Percentiles rank a stretch among this genome's conserved stretches.
Conservation (phyloP, 257 asterid species). For the Pogostemon cablin region DNA sequence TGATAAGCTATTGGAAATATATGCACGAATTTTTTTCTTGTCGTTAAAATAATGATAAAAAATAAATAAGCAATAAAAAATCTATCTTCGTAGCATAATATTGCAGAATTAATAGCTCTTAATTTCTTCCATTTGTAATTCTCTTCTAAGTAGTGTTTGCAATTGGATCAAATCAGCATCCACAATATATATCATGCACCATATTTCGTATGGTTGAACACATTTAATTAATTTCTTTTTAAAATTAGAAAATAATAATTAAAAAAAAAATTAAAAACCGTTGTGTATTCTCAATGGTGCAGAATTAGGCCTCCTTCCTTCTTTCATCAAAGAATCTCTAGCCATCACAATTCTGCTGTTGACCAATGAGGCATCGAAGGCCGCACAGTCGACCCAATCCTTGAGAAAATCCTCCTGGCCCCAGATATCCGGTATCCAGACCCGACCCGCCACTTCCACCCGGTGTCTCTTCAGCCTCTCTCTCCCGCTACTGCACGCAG, state of each 20-base stretch:
- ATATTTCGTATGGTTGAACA: too few relatives aligned
- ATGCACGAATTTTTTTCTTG: too few relatives aligned
- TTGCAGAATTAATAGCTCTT: too few relatives aligned
- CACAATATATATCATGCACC: too few relatives aligned
- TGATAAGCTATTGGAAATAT: too few relatives aligned
- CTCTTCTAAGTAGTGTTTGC: background rate
- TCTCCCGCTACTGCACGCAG: conserved; percentile 40
- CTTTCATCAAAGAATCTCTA: conserved; percentile 62
- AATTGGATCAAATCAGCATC: background rate
- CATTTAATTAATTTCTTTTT: background rate
- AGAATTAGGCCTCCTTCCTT: conserved; percentile 48
- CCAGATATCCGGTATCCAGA: conserved; percentile 94
- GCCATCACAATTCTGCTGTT: conserved; percentile 60
- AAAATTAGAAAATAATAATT: background rate
- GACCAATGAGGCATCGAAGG: conserved; percentile 62
- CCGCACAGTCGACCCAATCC: conserved; percentile 78
- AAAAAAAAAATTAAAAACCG: conserved; percentile 31
- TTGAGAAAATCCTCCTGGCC: conserved; percentile 74
- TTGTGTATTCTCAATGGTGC: conserved; percentile 46
- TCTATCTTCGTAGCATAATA: too few relatives aligned
- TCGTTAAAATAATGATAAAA: too few relatives aligned
- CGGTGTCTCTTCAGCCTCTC: conserved; percentile 85
- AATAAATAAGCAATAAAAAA: too few relatives aligned
- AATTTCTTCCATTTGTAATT: too few relatives aligned
- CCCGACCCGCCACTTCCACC: conserved; percentile 78